Base-by-base conservation (phyloP, 345 rosid species). In the Isatis tinctoria region DNA sequence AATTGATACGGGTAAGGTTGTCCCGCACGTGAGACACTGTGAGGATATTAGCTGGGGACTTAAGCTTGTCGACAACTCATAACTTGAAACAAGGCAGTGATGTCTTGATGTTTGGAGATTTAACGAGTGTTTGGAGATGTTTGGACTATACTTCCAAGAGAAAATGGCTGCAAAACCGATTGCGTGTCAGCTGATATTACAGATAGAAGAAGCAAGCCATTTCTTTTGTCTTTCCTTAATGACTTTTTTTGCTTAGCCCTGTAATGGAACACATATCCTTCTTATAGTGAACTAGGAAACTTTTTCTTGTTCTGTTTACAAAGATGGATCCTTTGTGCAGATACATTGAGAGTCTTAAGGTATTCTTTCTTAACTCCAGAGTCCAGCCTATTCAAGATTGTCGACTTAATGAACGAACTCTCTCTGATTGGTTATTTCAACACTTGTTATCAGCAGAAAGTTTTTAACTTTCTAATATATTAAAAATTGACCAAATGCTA, bases 11-110 rank as follows among this genome's bases (percentile, higher is more conserved):
- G 85, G 88, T 56, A 77, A 43, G 7, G 22, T 87, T 26, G 87
- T 89, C 26, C 85, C 88, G 1, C 83, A 86, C 24, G 91, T 90
- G 61, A 83, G 79, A 43, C 96, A 87, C 20, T 87, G 96, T 49
- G 93, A 87, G 67, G 96, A 90, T 74, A 78, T 86, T 76, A 83
- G 83, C 76, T 87, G 91, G 96, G 96, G 91, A 10, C 86, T 87
- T 48, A 87, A 87, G 78, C 80, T 90, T 37, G 93, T 88, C 18
- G 84, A 86, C 73, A 78, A 82, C 33, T 64, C 40, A 12, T 79
- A 35, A 69, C 44, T 43, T 52, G 37, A 68, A 58, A 49, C 54
- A 66, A 74, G 32, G 20, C 64, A 64, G 4, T 52, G 70, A 24
- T 37, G 27, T 72, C 16, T 67, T 69, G 8, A 70, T 62, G 27